These are phyloP conservation scores for Globisporangium sylvaticum DNA, from an alignment of 352 stramenopile species.

Conservation along the genomic window DNA sequence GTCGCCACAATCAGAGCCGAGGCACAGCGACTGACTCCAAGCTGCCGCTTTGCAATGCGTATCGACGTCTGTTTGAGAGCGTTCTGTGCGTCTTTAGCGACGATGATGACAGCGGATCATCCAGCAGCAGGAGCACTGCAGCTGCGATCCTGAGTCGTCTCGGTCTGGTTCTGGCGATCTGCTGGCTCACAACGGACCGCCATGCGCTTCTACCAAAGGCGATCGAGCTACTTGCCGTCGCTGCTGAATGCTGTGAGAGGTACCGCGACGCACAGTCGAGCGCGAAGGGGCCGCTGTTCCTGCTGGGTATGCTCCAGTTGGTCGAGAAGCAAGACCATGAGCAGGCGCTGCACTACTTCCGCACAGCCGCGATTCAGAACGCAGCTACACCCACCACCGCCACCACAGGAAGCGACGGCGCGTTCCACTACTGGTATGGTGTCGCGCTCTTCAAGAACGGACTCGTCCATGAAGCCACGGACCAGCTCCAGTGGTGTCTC, in stretches of 20 bases:
- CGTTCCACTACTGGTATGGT: conserved; percentile 56
- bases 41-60: neutral
- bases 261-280: neutral
- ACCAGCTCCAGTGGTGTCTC: conserved; percentile 43
- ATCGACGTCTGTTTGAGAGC: neutral
- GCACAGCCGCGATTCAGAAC: conserved; percentile 1
- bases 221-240: conserved; percentile 2
- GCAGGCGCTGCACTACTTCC: conserved; percentile 31
- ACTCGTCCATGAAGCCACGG: conserved; percentile 12
- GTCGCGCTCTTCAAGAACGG: conserved; percentile 37
- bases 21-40: neutral
- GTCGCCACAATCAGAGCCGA: neutral
- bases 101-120: neutral
- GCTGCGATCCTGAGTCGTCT: conserved; percentile 12
- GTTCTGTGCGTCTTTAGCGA: neutral
- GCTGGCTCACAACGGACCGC: neutral
- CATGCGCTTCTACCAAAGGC: neutral
- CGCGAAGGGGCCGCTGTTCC: conserved; percentile 36
- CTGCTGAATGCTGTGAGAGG: neutral
- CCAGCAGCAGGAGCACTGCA: neutral
- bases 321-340: conserved; percentile 22
- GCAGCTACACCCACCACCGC: neutral
- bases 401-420: conserved; percentile 7
- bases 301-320: conserved; percentile 35
- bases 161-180: conserved; percentile 6